Percentiles rank a stretch among this genome's conserved stretches.
Conservation (phyloP, 306 rosid genomes). For the Cyclanthera cordifolia region DNA sequence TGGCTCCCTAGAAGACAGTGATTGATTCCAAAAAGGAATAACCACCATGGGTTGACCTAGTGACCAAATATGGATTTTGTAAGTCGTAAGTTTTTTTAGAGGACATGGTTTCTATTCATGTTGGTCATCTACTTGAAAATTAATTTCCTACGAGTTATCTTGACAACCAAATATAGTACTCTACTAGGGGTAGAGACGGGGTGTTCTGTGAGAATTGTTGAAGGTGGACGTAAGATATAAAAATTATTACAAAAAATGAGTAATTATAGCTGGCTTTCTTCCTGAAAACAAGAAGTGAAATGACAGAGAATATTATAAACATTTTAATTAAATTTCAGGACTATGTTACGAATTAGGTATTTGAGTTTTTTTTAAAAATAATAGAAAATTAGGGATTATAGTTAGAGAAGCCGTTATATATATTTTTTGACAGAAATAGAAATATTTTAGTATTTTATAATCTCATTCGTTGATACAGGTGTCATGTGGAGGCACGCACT, state of each 20-base stretch:
- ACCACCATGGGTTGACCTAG: background rate
- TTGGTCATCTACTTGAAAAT: too few relatives aligned
- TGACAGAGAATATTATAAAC: background rate
- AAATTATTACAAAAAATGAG: too few relatives aligned
- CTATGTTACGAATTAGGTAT: background rate
- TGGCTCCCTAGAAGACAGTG: background rate
- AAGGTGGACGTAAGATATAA: too few relatives aligned
- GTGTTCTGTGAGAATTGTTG: too few relatives aligned
- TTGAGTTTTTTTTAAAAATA: too few relatives aligned
- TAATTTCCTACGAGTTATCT: too few relatives aligned
- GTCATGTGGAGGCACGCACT: constrained; percentile 97
- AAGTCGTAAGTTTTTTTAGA: too few relatives aligned
- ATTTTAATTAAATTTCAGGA: background rate
- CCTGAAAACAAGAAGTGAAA: background rate
- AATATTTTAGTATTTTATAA: background rate
- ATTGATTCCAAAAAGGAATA: background rate
- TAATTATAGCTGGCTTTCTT: background rate
- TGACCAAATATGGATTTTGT: background rate
- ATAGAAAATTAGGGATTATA: too few relatives aligned
- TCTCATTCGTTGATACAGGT: constrained; percentile 30
- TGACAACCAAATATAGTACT: too few relatives aligned
- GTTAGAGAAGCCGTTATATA: background rate
- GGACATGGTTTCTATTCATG: too few relatives aligned
- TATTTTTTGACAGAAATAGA: background rate
- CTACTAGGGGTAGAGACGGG: too few relatives aligned